Evolutionary conservation across 208 protist species (phyloP), one percentile per base, ranked within the genome.

Genomic region (Tritrichomonas foetus): DNA sequence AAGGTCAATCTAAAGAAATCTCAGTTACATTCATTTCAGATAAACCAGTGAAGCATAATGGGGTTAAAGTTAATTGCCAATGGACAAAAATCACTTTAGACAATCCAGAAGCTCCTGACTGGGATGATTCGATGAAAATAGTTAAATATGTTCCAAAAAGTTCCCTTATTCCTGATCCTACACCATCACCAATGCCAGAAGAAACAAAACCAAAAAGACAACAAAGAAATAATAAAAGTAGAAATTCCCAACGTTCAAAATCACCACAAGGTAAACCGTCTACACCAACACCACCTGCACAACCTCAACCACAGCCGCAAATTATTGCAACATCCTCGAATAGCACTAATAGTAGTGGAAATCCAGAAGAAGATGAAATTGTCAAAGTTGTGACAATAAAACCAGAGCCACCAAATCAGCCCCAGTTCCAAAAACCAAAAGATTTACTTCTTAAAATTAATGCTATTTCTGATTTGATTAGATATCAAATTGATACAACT

Each of bases 401-500:
- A 61, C 66, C 93, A 13, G 94, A 96, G 82, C 94, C 94, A 5
- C 44, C 74, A 33, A 33, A 94, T 66, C 53, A 84, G 13, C 27
- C 94, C 8, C 13, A 47, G 0, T 55, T 66, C 50, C 41, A 66
- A 33, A 93, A 53, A 53, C 39, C 47, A 33, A 13, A 25, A 33
- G 78, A 89, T 57, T 82, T 95, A 30, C 14, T 20, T 49, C 33
- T 96, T 14, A 22, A 25, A 0, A 47, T 95, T 44, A 89, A 82
- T 49, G 95, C 92, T 8, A 41, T 64, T 33, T 66, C 93, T 14
- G 95, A 96, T 82, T 80, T 72, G 20, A 74, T 92, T 8, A 30
- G 55, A 41, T 95, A 94, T 72, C 57, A 93, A 53, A 94, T 93
- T 55, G 80, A 95, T 39, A 92, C 75, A 41, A n/a, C 89, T 57